Evolutionary conservation across 2,329 filamentous ascomycete genomes (phyloP).

Genomic region (Trichoderma simmonsii): DNA sequence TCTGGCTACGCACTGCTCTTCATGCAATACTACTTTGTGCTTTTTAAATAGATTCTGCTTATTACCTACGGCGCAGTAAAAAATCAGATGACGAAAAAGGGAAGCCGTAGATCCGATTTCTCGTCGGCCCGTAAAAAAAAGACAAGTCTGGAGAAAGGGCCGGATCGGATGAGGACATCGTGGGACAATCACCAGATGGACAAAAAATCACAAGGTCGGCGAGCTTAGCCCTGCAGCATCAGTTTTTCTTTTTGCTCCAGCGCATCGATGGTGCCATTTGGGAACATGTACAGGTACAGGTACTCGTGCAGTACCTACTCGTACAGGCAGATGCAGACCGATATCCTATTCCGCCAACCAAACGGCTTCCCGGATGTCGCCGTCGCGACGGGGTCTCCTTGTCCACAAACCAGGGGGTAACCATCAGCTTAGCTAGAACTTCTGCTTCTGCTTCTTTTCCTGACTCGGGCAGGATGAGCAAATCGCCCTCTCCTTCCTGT

Average conservation of each 20-base stretch:
- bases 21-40: neutral
- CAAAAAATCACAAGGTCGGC: neutral
- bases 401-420: neutral
- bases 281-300: neutral
- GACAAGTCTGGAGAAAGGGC: neutral
- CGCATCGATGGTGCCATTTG: neutral
- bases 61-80: neutral
- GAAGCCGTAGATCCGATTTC: neutral
- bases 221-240: neutral
- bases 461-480: neutral
- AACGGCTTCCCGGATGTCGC: conserved; percentile 5
- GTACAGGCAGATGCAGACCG: neutral
- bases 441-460: neutral
- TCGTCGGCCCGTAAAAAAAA: neutral
- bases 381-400: neutral
- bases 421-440: neutral
- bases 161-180: neutral
- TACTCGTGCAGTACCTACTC: neutral
- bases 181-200: neutral
- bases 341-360: neutral
- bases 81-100: neutral
- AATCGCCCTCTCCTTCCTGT: neutral
- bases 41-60: neutral
- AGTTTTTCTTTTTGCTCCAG: neutral
- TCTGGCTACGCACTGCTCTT: neutral